phyloP scores from a whole-genome alignment of 768 basidiomycete species.

The Lactifluus hygrophoroides region DNA sequence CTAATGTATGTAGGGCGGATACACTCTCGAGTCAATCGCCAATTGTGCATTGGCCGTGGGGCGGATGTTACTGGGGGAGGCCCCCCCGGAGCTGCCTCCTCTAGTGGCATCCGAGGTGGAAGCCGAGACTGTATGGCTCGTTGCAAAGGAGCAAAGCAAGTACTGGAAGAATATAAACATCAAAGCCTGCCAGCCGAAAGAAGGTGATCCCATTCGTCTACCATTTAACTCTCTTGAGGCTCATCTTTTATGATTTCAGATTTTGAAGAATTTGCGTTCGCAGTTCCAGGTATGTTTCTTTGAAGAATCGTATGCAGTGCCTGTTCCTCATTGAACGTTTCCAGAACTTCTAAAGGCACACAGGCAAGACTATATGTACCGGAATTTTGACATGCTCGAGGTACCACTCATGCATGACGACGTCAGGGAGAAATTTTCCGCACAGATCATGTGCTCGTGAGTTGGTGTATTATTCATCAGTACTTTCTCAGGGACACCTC shows the following conservation, averaged over 20 bases:
- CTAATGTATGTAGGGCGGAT: conserved; percentile 65
- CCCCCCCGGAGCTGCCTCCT: conserved; percentile 66
- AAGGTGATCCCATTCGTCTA: conserved; percentile 39
- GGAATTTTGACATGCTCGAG: conserved; percentile 68
- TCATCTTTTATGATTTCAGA: conserved; percentile 32
- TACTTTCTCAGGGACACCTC: not conserved
- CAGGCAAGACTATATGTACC: conserved; percentile 74
- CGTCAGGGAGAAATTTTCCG: conserved; percentile 63
- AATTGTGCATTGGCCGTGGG: conserved; percentile 82
- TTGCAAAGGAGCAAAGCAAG: conserved; percentile 79
- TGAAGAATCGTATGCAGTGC: too few relatives aligned
- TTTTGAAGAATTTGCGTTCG: conserved; percentile 50
- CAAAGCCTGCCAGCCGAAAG: conserved; percentile 72
- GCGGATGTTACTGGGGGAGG: conserved; percentile 79
- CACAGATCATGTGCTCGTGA: conserved; percentile 87
- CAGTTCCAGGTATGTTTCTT: conserved; percentile 51
- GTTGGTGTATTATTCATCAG: conserved; percentile 25
- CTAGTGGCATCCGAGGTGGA: conserved; percentile 71
- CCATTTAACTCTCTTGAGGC: not conserved
- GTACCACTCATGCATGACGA: conserved; percentile 64
- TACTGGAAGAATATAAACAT: conserved; percentile 87
- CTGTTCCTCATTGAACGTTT: not conserved
- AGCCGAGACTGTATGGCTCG: conserved; percentile 84
- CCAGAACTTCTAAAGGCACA: conserved; percentile 83
- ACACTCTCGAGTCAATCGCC: conserved; percentile 85